Percentiles rank a stretch among this genome's conserved stretches.
These are phyloP conservation scores for Fraxinus excelsior DNA, from an alignment of 257 asterid species.

Conservation along the genomic window DNA sequence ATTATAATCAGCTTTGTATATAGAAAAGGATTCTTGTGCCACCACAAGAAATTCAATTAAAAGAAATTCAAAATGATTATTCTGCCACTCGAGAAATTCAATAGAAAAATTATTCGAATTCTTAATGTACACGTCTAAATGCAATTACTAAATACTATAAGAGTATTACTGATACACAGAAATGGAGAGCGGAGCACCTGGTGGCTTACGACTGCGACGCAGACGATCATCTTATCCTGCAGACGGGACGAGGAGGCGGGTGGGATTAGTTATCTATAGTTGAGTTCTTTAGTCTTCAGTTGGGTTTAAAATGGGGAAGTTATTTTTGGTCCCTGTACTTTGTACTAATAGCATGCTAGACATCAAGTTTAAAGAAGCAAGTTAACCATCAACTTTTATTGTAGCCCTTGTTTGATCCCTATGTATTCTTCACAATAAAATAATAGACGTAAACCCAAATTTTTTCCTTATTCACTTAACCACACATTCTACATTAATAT, in stretches of 20 bases:
- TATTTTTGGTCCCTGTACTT: not conserved
- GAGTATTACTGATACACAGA: not conserved
- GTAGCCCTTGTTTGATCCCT: too few species aligned
- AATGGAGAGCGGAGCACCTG: constrained; percentile 54
- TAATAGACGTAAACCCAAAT: too few species aligned
- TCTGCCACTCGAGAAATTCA: constrained; percentile 47
- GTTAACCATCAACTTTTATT: not conserved
- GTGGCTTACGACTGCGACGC: constrained; percentile 99
- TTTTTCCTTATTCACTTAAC: too few species aligned
- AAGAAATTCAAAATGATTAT: constrained; percentile 62
- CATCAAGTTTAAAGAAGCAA: too few species aligned
- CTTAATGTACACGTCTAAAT: not conserved
- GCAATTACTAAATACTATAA: not conserved
- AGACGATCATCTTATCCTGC: constrained; percentile 68
- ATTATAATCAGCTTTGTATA: constrained; percentile 64
- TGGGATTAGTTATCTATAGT: not conserved
- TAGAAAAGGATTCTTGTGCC: constrained; percentile 89
- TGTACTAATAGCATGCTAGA: not conserved
- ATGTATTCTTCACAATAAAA: too few species aligned
- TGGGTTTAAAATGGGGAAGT: not conserved
- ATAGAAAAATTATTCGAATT: constrained; percentile 3
- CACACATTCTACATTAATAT: too few species aligned
- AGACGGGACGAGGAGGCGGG: not conserved
- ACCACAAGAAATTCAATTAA: constrained; percentile 16
- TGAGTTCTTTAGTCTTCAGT: not conserved